phyloP scores from a whole-genome alignment of 768 basidiomycete species.

The Leccinum pellstonianum region DNA sequence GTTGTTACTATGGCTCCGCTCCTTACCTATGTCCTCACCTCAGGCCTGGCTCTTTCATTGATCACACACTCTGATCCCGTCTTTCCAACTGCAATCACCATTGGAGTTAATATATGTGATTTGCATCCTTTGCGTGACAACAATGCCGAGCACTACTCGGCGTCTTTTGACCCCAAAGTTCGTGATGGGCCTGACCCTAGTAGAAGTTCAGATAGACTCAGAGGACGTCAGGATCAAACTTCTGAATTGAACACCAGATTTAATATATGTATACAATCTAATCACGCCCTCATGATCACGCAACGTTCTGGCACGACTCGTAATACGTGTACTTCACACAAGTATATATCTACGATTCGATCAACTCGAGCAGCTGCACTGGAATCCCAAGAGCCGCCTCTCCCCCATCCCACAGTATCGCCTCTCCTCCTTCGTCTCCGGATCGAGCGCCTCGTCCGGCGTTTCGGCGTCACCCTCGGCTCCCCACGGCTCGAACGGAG shows the following conservation, averaged over 20 bases:
- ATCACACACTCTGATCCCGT: constrained; percentile 1
- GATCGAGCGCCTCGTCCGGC: constrained; percentile 46
- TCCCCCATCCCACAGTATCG: constrained; percentile 78
- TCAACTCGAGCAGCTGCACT: constrained; percentile 90
- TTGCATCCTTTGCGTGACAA: neutral
- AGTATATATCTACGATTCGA: neutral
- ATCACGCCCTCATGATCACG: neutral
- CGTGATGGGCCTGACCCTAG: neutral
- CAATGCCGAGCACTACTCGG: neutral
- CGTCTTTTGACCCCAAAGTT: neutral
- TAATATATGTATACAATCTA: neutral
- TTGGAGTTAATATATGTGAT: neutral
- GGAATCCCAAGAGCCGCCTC: constrained; percentile 78
- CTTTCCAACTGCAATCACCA: neutral
- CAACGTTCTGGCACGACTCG: neutral
- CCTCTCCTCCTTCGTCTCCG: constrained; percentile 67
- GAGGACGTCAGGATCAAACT: neutral
- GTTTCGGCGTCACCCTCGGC: constrained; percentile 54
- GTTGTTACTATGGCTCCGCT: neutral
- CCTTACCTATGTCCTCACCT: constrained; percentile 1
- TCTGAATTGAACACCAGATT: neutral
- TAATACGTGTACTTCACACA: neutral
- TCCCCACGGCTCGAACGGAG: constrained; percentile 87
- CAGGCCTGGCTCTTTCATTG: neutral
- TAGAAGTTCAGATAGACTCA: neutral